phyloP scores from a whole-genome alignment of 208 protist species.

The Acanthamoeba lenticulata region DNA sequence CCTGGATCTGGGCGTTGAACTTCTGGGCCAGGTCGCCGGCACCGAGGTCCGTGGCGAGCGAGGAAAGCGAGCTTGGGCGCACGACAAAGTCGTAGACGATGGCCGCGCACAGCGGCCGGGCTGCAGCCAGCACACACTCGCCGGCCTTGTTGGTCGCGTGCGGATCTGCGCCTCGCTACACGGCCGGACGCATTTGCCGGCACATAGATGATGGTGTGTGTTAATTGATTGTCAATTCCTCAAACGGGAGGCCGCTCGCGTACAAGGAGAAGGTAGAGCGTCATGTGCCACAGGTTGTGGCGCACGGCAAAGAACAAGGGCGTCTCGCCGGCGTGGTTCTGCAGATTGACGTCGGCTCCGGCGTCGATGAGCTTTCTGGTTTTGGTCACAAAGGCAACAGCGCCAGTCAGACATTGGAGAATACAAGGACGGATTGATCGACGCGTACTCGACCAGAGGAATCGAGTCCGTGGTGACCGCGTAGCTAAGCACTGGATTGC shows the following conservation, averaged over 20 bases:
- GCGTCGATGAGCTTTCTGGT: not conserved
- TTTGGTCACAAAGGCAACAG: not conserved
- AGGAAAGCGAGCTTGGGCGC: not conserved
- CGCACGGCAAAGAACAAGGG: not conserved
- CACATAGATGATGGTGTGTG: no score
- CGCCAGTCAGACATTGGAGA: no score
- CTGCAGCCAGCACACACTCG: not conserved
- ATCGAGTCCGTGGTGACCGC: not conserved
- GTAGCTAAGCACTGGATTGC: not conserved
- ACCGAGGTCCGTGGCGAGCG: no score
- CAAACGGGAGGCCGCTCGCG: no score
- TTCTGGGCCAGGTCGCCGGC: not conserved
- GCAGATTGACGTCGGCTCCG: not conserved
- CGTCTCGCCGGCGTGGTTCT: not conserved
- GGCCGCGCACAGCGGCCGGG: not conserved
- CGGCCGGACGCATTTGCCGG: no score
- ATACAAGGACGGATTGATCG: not conserved
- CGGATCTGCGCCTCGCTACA: not conserved
- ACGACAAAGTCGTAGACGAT: conserved; percentile 7
- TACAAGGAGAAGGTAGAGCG: not conserved
- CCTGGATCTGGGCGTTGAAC: no score
- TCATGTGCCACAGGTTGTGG: not conserved
- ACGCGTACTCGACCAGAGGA: not conserved
- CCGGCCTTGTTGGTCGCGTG: not conserved
- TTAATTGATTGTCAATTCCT: not conserved